Conservation (phyloP, 148 eudicot species). For the Chenopodium suecicum region DNA sequence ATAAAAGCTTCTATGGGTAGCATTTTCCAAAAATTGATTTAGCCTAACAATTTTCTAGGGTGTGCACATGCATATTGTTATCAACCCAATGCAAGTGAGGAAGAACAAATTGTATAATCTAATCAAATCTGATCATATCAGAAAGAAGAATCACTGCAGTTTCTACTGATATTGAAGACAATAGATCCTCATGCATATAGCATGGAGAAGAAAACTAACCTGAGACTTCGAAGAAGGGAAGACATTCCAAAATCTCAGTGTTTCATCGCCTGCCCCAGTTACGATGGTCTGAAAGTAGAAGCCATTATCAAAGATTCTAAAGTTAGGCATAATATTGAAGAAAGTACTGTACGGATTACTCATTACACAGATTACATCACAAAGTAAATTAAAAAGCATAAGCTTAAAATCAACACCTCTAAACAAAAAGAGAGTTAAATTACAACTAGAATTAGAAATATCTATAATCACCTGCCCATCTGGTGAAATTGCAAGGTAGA, state of each 20-base stretch:
- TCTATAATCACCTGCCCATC: slow-evolving; percentile 72
- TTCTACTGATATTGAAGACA: neutral
- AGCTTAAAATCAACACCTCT: neutral
- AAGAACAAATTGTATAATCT: neutral
- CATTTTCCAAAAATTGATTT: neutral
- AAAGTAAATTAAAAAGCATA: neutral
- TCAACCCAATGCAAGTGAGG: too few relatives aligned
- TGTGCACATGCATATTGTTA: neutral
- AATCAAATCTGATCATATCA: neutral
- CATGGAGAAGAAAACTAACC: slow-evolving; percentile 34
- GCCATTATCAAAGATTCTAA: slow-evolving; percentile 4
- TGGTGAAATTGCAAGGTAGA: slow-evolving; percentile 85
- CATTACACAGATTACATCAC: neutral
- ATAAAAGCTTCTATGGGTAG: neutral
- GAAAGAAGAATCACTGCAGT: neutral
- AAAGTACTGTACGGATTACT: neutral
- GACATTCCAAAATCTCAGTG: slow-evolving; percentile 91
- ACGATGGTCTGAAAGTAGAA: slow-evolving; percentile 71
- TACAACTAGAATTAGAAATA: neutral
- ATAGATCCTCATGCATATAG: neutral
- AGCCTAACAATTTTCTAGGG: neutral
- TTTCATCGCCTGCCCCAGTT: slow-evolving; percentile 97
- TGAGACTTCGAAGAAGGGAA: slow-evolving; percentile 89
- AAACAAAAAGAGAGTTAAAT: neutral
- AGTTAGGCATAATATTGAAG: neutral